These are phyloP conservation scores for Xanthoconium separans DNA, from an alignment of 1,284 basidiomycete species.

Conservation along the genomic window DNA sequence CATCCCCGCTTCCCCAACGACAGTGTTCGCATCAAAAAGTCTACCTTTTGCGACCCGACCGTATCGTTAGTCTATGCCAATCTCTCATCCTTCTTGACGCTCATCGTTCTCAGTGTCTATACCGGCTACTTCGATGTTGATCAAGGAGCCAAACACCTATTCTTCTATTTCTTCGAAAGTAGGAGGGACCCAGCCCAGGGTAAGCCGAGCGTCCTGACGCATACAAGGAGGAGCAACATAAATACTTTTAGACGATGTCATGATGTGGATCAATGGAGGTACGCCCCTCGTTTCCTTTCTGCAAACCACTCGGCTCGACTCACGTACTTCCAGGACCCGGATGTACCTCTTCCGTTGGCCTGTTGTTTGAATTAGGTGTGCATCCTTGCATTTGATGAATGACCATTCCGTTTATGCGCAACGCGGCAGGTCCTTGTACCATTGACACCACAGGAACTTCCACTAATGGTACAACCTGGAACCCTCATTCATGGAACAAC, in stretches of 20 bases:
- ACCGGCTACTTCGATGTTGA: slow-evolving; percentile 67
- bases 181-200: slow-evolving; percentile 60
- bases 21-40: slow-evolving; percentile 60
- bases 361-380: slow-evolving; percentile 67
- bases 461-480: slow-evolving; percentile 53
- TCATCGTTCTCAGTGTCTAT: slow-evolving; percentile 41
- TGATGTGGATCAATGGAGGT: slow-evolving; percentile 76
- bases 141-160: slow-evolving; percentile 57
- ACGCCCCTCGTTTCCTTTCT: slow-evolving; percentile 14
- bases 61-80: slow-evolving; percentile 47
- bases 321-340: slow-evolving; percentile 48
- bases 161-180: slow-evolving; percentile 88
- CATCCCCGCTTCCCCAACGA: slow-evolving; percentile 52
- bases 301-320: not conserved
- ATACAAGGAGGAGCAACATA: not conserved
- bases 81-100: not conserved
- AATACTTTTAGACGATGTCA: slow-evolving; percentile 50
- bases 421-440: slow-evolving; percentile 49
- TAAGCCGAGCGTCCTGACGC: slow-evolving; percentile 11
- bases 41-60: slow-evolving; percentile 61
- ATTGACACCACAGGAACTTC: slow-evolving; percentile 52
- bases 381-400: not conserved
- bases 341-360: slow-evolving; percentile 60
- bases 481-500: slow-evolving; percentile 69
- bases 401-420: not conserved